Conservation (phyloP, 2,329 filamentous ascomycete species). For the Fusarium armeniacum region DNA sequence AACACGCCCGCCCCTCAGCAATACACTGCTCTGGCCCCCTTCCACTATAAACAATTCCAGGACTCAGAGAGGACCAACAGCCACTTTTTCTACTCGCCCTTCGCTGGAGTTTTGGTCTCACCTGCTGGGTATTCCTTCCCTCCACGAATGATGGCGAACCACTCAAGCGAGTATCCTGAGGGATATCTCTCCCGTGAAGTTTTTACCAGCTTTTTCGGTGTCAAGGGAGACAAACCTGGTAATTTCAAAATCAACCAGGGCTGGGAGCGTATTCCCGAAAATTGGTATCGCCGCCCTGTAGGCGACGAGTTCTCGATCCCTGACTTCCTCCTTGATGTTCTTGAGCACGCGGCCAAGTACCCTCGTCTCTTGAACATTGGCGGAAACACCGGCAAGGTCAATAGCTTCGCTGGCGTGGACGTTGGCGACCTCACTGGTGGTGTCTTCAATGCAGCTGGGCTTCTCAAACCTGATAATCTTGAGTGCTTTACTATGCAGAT, state of each 20-base stretch:
- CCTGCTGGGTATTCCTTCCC: conserved; percentile 18
- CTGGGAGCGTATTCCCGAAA: conserved; percentile 18
- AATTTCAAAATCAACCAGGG: conserved; percentile 27
- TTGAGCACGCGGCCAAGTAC: conserved; percentile 7
- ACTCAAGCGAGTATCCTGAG: conserved; percentile 10
- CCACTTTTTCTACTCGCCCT: conserved; percentile 6
- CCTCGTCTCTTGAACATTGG: conserved; percentile 14
- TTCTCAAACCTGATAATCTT: conserved; percentile 62
- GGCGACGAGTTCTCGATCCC: conserved; percentile 3
- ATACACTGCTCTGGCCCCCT: conserved; percentile 9
- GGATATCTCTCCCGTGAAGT: conserved; percentile 14
- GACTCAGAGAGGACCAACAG: conserved; percentile 46
- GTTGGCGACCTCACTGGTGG: conserved; percentile 56
- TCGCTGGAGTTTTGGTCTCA: conserved; percentile 6
- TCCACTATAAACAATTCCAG: conserved; percentile 58
- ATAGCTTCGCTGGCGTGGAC: conserved; percentile 3
- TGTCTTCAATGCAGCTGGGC: conserved; percentile 57
- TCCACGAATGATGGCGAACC: conserved; percentile 23
- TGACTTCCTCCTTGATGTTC: conserved; percentile 15
- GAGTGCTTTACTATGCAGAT: conserved; percentile 57
- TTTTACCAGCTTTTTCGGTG: conserved; percentile 18
- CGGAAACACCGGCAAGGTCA: conserved; percentile 10
- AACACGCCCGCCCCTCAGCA: conserved; percentile 23
- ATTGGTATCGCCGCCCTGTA: conserved; percentile 14
- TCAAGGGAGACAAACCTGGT: conserved; percentile 9